Evolutionary conservation across 2,329 filamentous ascomycete species (phyloP).

Genomic region (Sporothrix globosa): DNA sequence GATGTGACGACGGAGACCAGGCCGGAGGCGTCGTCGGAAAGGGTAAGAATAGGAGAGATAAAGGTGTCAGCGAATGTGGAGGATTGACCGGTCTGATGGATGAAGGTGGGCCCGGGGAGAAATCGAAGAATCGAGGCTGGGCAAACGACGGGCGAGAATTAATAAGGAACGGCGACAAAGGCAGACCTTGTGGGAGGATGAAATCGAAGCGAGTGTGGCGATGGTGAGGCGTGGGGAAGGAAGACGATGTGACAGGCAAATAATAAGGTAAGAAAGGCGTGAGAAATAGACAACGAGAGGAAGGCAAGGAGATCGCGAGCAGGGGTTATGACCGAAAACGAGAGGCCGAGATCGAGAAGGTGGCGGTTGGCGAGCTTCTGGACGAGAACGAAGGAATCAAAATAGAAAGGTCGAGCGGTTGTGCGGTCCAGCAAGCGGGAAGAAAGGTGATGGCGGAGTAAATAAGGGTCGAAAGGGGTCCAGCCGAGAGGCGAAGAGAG

Average conservation of each 20-base stretch:
- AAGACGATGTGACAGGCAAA: neutral
- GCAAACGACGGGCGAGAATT: constrained; percentile 14
- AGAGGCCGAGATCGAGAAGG: neutral
- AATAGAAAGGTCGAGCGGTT: constrained; percentile 6
- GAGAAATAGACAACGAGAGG: constrained; percentile 8
- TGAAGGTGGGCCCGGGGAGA: neutral
- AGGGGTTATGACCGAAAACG: neutral
- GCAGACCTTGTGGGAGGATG: neutral
- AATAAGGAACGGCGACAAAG: constrained; percentile 3
- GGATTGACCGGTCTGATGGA: neutral
- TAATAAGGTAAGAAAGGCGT: neutral
- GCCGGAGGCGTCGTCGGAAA: neutral
- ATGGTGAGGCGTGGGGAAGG: constrained; percentile 15
- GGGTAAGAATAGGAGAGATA: neutral
- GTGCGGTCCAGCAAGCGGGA: constrained; percentile 8
- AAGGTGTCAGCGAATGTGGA: constrained; percentile 26
- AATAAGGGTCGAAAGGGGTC: neutral
- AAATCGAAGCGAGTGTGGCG: constrained; percentile 23
- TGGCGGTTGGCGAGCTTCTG: constrained; percentile 2
- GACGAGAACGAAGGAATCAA: constrained; percentile 2
- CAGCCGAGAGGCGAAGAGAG: neutral
- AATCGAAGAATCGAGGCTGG: constrained; percentile 23
- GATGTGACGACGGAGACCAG: constrained; percentile 9
- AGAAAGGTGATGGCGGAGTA: constrained; percentile 2
- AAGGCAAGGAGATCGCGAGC: neutral